Evolutionary conservation across 768 basidiomycete genomes (phyloP), one percentile per base, ranked within the genome.

Genomic region (Mycena kentingensis): DNA sequence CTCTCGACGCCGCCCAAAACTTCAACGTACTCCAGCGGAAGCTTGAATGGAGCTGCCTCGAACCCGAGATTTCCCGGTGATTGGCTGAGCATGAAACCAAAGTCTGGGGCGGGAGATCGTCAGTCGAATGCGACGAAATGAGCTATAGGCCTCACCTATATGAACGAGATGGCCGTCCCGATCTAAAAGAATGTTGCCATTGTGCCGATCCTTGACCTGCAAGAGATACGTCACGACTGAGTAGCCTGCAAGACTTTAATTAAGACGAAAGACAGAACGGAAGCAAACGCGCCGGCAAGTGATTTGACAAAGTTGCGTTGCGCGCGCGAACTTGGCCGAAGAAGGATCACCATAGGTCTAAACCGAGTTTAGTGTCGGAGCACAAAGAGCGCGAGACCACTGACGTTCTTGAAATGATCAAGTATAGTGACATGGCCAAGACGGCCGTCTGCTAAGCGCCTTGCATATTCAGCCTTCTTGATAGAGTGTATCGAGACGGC

Each of bases 21-120:
- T 61, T 98, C 96, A 47, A 99, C 79, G 69, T 99, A 99, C 69
- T 99, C 97, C 47, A 88, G 77, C 7, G 94, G 87, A 12, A 98
- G 73, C 69, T 99, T 99, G 80, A 99, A 99, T 1, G 97, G 97
- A 2, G 97, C 95, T n/a, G 95, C 96, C 72, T 99, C 97, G 67
- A 99, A 98, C 24, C 96, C 91, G 57, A 99, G 89, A 66, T 96
- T 96, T 18, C 96, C 96, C 0, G 97, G 97, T 1, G 95, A 93
- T 69, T 98, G 98, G 36, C 89, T 89, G 28, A 98, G 79, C 79
- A 98, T 96, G 74, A 98, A 98, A 2, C 97, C 97, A 67, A 98
- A 99, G 69, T 98, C 97, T 52, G 46, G 4, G n/a, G 3, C n/a
- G 37, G 3, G 24, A 19, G 21, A 19, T 52, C 28, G 7, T 24